Conservation (phyloP, 1,284 basidiomycete genomes). For the Ganoderma lingzhi region DNA sequence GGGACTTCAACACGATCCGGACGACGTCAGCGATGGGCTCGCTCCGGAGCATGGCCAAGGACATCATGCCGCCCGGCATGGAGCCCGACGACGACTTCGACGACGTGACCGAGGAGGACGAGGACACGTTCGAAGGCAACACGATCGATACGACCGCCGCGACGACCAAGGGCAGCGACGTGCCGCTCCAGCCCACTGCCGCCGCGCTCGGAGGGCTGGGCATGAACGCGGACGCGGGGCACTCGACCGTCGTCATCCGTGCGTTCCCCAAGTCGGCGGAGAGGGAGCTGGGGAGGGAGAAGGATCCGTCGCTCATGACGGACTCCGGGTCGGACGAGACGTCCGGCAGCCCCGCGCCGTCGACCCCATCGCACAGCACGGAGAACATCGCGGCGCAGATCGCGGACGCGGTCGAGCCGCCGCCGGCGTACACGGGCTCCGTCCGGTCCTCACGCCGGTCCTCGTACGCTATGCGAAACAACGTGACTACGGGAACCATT, state of each 20-base stretch:
- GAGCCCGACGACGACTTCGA: conserved; percentile 57
- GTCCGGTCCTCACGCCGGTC: conserved; percentile 59
- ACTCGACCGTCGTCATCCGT: conserved; percentile 77
- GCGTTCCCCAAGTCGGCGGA: conserved; percentile 43
- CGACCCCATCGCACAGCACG: conserved; percentile 42
- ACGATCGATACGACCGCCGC: conserved; percentile 66
- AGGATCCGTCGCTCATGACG: conserved; percentile 51
- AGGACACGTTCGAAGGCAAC: conserved; percentile 41
- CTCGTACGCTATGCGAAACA: conserved; percentile 78
- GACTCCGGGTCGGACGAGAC: conserved; percentile 49
- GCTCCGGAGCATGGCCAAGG: conserved; percentile 71
- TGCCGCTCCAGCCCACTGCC: conserved; percentile 41
- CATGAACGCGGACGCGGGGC: conserved; percentile 62
- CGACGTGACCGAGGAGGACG: conserved; percentile 48
- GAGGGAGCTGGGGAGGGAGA: conserved; percentile 42
- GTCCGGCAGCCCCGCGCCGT: conserved; percentile 35
- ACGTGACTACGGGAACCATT: conserved; percentile 75
- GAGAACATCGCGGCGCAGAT: conserved; percentile 29
- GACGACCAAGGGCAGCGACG: conserved; percentile 72
- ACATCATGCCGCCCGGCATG: conserved; percentile 67
- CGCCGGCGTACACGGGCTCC: conserved; percentile 49
- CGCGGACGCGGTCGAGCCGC: conserved; percentile 42
- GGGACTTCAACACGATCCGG: conserved; percentile 95
- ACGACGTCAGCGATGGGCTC: conserved; percentile 79
- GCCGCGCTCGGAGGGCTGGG: conserved; percentile 48